A percentile compares a stretch with the other conserved stretches of the same genome.
These are phyloP conservation scores for Leucogyrophana mollusca DNA, from an alignment of 768 basidiomycete species.

Conservation along the genomic window DNA sequence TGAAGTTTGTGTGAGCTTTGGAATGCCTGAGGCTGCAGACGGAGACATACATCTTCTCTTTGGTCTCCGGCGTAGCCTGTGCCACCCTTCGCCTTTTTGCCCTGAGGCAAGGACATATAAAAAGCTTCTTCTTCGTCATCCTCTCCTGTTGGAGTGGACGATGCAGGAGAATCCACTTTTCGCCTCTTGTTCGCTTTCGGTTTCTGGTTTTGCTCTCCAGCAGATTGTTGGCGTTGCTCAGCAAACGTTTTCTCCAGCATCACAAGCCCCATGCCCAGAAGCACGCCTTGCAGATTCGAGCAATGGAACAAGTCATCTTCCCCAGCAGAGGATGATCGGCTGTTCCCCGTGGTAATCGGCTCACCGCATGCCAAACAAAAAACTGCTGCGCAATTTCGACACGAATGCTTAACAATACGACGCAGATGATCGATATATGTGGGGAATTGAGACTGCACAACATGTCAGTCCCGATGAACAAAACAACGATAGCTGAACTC, in stretches of 20 bases:
- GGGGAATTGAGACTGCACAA: slow-evolving; percentile 64
- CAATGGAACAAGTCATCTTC: slow-evolving; percentile 82
- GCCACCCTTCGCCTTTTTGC: slow-evolving; percentile 75
- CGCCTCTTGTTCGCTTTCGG: slow-evolving; percentile 39
- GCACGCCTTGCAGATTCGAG: slow-evolving; percentile 83
- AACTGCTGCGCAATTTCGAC: slow-evolving; percentile 56
- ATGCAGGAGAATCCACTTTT: slow-evolving; percentile 32
- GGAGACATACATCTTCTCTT: slow-evolving; percentile 75
- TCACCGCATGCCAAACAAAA: slow-evolving; percentile 82
- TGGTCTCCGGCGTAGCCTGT: slow-evolving; percentile 84
- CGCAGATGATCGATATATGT: slow-evolving; percentile 67
- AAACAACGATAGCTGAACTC: slow-evolving; percentile 30
- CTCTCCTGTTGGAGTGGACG: slow-evolving; percentile 31
- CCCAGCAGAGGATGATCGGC: slow-evolving; percentile 38
- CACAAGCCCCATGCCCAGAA: slow-evolving; percentile 86
- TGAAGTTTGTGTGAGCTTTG: slow-evolving; percentile 28
- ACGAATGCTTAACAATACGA: slow-evolving; percentile 55
- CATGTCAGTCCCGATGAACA: slow-evolving; percentile 5
- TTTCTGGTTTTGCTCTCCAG: slow-evolving; percentile 27
- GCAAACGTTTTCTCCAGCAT: slow-evolving; percentile 78
- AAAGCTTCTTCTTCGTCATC: slow-evolving; percentile 58
- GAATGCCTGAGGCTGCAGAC: neutral
- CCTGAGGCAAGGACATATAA: slow-evolving; percentile 38
- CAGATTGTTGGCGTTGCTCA: slow-evolving; percentile 44
- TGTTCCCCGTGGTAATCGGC: slow-evolving; percentile 45